Evolutionary conservation across 2,329 filamentous ascomycete genomes (phyloP), one percentile per base, ranked within the genome.

Genomic region (Cercospora citrullina): DNA sequence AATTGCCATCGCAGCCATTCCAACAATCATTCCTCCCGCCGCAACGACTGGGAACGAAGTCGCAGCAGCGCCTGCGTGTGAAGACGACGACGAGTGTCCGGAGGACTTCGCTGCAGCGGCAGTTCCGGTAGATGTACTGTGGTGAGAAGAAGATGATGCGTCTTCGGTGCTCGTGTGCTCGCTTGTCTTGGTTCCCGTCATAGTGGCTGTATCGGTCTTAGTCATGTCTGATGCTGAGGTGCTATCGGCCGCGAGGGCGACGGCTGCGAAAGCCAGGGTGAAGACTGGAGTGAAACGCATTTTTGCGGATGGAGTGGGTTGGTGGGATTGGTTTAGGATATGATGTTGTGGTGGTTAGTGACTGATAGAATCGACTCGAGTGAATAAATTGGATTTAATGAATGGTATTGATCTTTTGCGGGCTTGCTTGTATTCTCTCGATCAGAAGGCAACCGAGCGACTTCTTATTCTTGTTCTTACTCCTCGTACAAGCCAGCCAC

Each of bases 1-100:
- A 16, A 63, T 53, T 12, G 26, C 60, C 42, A 63, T n/a, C 18
- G 60, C 60, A 51, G 60, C 60, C 60, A 63, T 63, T 26, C 60
- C 60, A 18, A 63, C 60, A 18, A 63, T 63, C 26, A 45, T 45
- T 4, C 60, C 60, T 16, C 60, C 60, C 2, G 60, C 60, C 4
- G 60, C 60, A 3, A 63, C 45, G 5, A 63, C 48, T 2, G 60
- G 60, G 60, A 63, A 63, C 7, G 42, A 33, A 36, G 60, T 63
- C 28, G 21, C 16, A 18, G 60, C 60, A 33, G 60, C 60, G 9
- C 60, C 60, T 4, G 45, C 60, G 5, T 36, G 31, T 6, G 55
- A 58, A 33, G 55, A 31, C 14, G 55, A 31, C 7, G 55, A 58
- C 1, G 55, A 31, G 14, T 39, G 33, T 12, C 26, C 28, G 7